Evolutionary conservation across 208 protist genomes (phyloP), one percentile per base, ranked within the genome.

Genomic region (Crithidia expoeki): DNA sequence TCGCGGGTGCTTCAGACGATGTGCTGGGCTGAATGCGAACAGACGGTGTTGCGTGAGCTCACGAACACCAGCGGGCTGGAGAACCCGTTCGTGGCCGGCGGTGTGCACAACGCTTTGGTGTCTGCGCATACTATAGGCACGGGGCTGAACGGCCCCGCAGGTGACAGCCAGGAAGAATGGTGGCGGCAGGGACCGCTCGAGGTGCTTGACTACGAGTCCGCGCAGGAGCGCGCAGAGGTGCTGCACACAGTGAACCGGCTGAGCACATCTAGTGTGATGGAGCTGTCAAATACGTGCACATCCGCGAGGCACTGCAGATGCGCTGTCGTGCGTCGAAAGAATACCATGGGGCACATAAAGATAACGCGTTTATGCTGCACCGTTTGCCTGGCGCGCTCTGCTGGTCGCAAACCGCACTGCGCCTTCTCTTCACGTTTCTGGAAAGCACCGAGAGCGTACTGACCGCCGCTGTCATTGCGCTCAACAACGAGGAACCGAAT

Each of bases 131-230:
- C 47, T 19, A 32, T 53, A 34, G 27, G 38, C 38, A 51, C 30
- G 17, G 58, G 30, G 38, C 25, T 30, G 7, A 33, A 46, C 17
- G 61, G 52, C 34, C 17, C 6, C n/a, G 19, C 23, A 11, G 62
- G 19, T 6, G 47, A 38, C 62, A 34, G 40, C 25, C 53, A 66
- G 49, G 38, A 61, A 19, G 36, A 70, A 42, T 61, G 63, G 63
- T 69, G 63, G 51, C 49, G 63, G 63, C 51, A 69, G 63, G 72
- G 72, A 17, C 72, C 72, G 36, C 42, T 76, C 17, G 38, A 76
- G 72, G 72, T 76, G 63, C 72, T 76, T 33, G 72, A 67, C 57
- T 76, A 76, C 63, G 63, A 65, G 47, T 76, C 72, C 14, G 33
- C 72, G 47, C 72, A 76, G 46, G 72, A 76, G 63, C 72, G 67